Evolutionary conservation across 371 early-diverging fungal genomes (phyloP).

Genomic region (Lichtheimia corymbifera): DNA sequence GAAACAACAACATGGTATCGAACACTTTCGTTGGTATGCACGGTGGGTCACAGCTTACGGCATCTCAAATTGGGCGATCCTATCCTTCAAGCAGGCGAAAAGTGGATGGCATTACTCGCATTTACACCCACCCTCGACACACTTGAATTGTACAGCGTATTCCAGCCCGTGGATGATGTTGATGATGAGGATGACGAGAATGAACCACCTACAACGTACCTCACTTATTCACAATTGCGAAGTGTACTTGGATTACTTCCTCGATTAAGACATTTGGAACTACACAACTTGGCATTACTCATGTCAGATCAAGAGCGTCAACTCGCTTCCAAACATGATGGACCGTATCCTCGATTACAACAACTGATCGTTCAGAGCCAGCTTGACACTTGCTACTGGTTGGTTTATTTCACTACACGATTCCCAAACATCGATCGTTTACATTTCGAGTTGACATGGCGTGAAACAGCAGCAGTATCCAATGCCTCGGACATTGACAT

Average conservation of each 20-base stretch:
- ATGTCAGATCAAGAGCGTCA: conserved; percentile 1
- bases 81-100: neutral
- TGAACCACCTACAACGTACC: neutral
- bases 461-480: neutral
- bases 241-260: neutral
- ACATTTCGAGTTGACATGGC: neutral
- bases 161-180: too few relatives aligned
- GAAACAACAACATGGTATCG: conserved; percentile 1
- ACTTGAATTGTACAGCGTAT: neutral
- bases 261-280: neutral
- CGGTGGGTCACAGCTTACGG: neutral
- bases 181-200: neutral
- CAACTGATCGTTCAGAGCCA: neutral
- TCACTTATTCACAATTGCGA: neutral
- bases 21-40: neutral
- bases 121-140: neutral
- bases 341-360: conserved; percentile 1
- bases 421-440: neutral
- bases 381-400: neutral
- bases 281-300: neutral
- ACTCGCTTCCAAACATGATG: neutral
- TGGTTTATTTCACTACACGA: neutral
- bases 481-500: neutral
- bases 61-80: neutral
- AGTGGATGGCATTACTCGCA: neutral